Conservation (phyloP, 768 basidiomycete species). For the Termitomyces sp. region DNA sequence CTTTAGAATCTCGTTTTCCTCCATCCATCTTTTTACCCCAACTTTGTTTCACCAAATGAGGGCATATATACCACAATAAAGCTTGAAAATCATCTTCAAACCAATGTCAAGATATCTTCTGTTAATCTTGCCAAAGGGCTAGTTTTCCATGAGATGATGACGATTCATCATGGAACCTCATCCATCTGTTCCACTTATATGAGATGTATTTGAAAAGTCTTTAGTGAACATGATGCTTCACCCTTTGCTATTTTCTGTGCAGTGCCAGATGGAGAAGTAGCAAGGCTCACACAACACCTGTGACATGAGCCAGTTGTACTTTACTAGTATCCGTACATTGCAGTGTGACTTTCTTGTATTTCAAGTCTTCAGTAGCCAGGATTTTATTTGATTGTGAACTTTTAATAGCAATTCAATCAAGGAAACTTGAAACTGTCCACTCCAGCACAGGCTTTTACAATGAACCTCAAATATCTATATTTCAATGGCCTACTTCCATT, state of each 20-base stretch:
- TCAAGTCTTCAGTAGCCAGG: neutral
- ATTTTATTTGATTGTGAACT: neutral
- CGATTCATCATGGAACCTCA: neutral
- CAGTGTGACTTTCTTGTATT: neutral
- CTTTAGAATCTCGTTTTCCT: neutral
- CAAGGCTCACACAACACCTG: no score
- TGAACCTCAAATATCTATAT: no score
- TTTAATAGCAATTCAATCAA: no score
- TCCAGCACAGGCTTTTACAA: no score
- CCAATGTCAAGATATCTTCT: slow-evolving; percentile 5
- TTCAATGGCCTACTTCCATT: no score
- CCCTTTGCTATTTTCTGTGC: slow-evolving; percentile 7
- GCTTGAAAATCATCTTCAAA: slow-evolving; percentile 9
- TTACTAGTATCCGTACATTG: neutral
- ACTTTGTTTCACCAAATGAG: neutral
- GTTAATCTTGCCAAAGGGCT: neutral
- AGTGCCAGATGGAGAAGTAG: neutral
- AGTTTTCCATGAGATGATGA: neutral
- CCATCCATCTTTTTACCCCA: neutral
- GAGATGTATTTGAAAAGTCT: slow-evolving; percentile 4
- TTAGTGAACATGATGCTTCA: neutral
- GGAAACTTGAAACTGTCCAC: no score
- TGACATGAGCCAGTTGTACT: no score
- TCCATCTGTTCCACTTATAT: slow-evolving; percentile 6
- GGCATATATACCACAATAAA: slow-evolving; percentile 4